phyloP scores from a whole-genome alignment of 2,329 filamentous ascomycete species.

The Trichoderma brevicompactum region DNA sequence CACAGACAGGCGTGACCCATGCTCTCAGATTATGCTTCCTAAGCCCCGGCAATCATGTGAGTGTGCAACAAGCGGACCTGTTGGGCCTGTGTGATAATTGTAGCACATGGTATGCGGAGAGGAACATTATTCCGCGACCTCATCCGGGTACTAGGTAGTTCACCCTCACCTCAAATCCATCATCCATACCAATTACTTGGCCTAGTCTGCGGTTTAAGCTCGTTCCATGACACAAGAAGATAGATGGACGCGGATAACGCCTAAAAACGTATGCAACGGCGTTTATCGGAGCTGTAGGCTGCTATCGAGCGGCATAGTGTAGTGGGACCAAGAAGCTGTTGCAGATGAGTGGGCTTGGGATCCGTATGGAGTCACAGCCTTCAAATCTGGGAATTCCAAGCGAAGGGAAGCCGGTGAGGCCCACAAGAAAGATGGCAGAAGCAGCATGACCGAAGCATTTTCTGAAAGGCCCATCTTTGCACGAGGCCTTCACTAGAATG shows the following conservation, averaged over 20 bases:
- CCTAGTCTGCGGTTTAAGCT: not conserved
- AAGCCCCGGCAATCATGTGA: not conserved
- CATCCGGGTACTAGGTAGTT: not conserved
- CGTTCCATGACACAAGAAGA: not conserved
- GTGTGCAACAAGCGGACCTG: not conserved
- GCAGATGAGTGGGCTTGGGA: slow-evolving; percentile 1
- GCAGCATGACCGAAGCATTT: not conserved
- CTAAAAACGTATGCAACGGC: not conserved
- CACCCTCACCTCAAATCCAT: not conserved
- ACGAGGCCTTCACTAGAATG: not conserved
- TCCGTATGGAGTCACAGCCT: slow-evolving; percentile 5
- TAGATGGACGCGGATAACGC: too few species aligned
- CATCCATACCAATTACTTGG: not conserved
- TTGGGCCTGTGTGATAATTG: not conserved
- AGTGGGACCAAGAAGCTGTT: not conserved
- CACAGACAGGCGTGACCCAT: not conserved
- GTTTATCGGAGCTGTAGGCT: not conserved
- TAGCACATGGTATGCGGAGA: slow-evolving; percentile 14
- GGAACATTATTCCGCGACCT: not conserved
- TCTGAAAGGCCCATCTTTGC: not conserved
- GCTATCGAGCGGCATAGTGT: not conserved
- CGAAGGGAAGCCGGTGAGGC: slow-evolving; percentile 9
- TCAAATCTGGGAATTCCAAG: slow-evolving; percentile 19
- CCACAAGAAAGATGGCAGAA: not conserved
- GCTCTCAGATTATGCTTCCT: not conserved